These are phyloP conservation scores for Neurospora intermedia DNA, from an alignment of 495 filamentous ascomycete genomes.

Conservation along the genomic window DNA sequence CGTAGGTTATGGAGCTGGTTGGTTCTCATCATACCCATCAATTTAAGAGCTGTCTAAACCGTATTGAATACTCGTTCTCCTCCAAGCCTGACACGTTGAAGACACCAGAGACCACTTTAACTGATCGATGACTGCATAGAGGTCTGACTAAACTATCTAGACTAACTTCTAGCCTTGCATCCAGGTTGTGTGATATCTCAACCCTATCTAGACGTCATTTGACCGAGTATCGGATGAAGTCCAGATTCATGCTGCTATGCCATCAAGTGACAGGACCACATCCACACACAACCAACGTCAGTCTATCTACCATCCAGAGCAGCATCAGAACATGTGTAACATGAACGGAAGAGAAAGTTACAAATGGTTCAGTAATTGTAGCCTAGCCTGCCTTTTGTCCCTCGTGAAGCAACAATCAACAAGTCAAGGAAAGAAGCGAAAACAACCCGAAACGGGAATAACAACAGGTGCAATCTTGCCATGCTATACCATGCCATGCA, in stretches of 20 bases:
- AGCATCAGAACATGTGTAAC: not conserved
- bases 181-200: not conserved
- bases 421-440: not conserved
- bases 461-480: not conserved
- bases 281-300: not conserved
- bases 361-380: not conserved
- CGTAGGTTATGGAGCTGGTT: not conserved
- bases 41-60: not conserved
- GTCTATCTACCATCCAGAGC: not conserved
- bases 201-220: not conserved
- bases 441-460: not conserved
- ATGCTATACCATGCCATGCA: constrained; percentile 1
- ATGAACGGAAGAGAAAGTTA: not conserved
- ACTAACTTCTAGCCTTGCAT: not conserved
- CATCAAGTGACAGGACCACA: not conserved
- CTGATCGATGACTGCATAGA: not conserved
- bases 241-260: not conserved
- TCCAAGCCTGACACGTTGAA: not conserved
- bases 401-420: not conserved
- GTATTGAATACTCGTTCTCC: not conserved
- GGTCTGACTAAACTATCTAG: not conserved
- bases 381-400: not conserved
- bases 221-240: not conserved
- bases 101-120: not conserved
- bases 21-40: not conserved